A percentile compares a stretch with the other conserved stretches of the same genome.
Conservation (phyloP, 805 yeast species). For the Sungouiella blattae region DNA sequence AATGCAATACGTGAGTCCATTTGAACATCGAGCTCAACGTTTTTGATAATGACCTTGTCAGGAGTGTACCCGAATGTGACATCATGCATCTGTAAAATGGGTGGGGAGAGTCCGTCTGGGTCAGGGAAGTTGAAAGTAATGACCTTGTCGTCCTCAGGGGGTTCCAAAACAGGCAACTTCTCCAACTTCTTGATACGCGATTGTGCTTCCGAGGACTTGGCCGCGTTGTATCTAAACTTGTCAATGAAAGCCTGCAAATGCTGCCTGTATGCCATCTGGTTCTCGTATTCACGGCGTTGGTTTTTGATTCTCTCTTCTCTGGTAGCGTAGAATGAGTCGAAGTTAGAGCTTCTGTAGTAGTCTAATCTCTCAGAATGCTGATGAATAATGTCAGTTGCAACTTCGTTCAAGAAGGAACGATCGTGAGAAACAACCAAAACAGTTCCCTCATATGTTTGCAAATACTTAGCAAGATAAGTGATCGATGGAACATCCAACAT, state of each 20-base stretch:
- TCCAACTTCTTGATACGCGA: conserved; percentile 96
- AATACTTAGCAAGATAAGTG: conserved; percentile 84
- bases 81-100: conserved; percentile 81
- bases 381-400: conserved; percentile 96
- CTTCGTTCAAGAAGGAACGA: conserved; percentile 93
- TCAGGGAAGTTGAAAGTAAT: conserved; percentile 91
- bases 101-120: conserved; percentile 90
- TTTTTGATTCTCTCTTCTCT: conserved; percentile 93
- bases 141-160: conserved; percentile 88
- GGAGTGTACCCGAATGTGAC: conserved; percentile 84
- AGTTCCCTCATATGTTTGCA: conserved; percentile 88
- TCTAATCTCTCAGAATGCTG: conserved; percentile 97
- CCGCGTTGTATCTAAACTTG: conserved; percentile 96
- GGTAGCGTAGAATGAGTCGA: conserved; percentile 88
- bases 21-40: conserved; percentile 87
- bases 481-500: conserved; percentile 99
- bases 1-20: conserved; percentile 93
- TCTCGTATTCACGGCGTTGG: conserved; percentile 92
- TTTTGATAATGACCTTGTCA: conserved; percentile 56
- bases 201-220: conserved; percentile 96
- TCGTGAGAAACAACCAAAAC: conserved; percentile 97
- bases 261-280: conserved; percentile 92
- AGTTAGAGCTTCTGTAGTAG: conserved; percentile 90
- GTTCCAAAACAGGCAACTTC: conserved; percentile 86
- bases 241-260: conserved; percentile 95